Conservation (phyloP, 306 rosid genomes). For the Acacia melanoxylon region DNA sequence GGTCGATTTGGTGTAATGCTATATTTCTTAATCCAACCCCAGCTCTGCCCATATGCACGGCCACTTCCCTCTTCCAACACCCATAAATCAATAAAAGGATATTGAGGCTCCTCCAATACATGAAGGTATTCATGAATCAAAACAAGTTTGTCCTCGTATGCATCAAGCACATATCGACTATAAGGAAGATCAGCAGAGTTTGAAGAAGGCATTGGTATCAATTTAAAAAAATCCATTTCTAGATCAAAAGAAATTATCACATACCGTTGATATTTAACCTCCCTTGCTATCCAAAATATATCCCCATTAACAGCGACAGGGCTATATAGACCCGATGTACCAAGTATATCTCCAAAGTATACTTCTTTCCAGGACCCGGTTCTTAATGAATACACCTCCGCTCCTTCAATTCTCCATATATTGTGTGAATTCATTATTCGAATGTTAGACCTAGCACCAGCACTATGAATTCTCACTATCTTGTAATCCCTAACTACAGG, state of each 20-base stretch:
- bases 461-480: too few relatives aligned
- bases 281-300: not conserved
- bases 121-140: not conserved
- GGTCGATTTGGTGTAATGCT: not conserved
- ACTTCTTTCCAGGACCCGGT: slow-evolving; percentile 22
- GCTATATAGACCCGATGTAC: not conserved
- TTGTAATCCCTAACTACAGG: too few relatives aligned
- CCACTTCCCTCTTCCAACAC: not conserved
- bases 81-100: not conserved
- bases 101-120: too few relatives aligned
- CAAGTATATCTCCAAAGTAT: not conserved
- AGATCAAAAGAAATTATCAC: not conserved
- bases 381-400: too few relatives aligned
- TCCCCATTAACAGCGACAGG: not conserved
- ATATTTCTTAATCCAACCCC: not conserved
- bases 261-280: too few relatives aligned
- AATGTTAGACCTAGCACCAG: too few relatives aligned
- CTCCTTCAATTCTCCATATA: too few relatives aligned
- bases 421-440: too few relatives aligned
- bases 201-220: not conserved
- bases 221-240: not conserved
- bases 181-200: too few relatives aligned
- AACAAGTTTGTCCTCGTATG: not conserved
- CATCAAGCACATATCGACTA: not conserved
- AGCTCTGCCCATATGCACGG: not conserved